Conservation (phyloP, 75 land plant species). For the Sequoia sempervirens region DNA sequence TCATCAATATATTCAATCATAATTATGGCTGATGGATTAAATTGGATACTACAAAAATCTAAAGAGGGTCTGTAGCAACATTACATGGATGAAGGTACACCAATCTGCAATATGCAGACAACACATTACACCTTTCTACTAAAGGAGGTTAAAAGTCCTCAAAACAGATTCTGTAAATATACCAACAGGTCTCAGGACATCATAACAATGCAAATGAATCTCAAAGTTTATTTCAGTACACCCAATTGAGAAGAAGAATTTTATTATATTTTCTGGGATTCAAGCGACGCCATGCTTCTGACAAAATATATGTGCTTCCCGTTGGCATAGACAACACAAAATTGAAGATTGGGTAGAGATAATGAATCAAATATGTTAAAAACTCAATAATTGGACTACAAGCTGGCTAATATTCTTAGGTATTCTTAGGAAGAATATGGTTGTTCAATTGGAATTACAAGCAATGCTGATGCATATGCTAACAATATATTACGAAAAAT, state of each 20-base stretch:
- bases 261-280: not conserved
- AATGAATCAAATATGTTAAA: not conserved
- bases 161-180: not conserved
- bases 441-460: not conserved
- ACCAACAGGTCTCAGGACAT: not conserved
- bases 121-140: not conserved
- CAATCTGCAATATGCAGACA: not conserved
- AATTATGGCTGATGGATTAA: not conserved
- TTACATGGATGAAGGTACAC: not conserved
- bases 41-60: not conserved
- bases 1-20: not conserved
- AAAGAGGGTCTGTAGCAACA: not conserved
- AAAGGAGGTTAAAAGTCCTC: not conserved
- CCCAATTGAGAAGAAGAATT: not conserved
- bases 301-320: not conserved
- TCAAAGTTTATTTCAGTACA: not conserved
- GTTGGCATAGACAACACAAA: not conserved
- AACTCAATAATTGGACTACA: not conserved
- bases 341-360: not conserved
- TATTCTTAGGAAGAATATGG: not conserved
- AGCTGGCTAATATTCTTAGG: not conserved
- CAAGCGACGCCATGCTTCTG: not conserved
- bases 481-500: not conserved
- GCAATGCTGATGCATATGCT: not conserved
- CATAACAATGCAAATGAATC: not conserved